Conservation (phyloP, 202 grass and related monocot genomes). For the Schoenoplectus tabernaemontani region DNA sequence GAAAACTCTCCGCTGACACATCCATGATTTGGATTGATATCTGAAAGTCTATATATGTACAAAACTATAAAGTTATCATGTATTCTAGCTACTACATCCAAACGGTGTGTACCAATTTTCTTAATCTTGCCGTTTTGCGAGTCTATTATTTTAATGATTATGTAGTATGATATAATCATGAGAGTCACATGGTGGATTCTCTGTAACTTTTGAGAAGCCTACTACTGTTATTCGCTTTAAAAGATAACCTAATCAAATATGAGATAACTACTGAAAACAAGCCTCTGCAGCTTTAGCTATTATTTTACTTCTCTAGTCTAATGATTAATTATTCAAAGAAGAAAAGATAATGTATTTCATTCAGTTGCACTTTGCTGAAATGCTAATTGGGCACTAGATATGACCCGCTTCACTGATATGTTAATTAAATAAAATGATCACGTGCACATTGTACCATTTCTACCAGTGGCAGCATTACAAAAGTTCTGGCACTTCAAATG, state of each 20-base stretch:
- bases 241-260: neutral
- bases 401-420: neutral
- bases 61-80: neutral
- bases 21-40: neutral
- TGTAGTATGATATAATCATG: neutral
- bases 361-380: neutral
- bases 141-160: neutral
- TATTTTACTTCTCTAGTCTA: neutral
- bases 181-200: neutral
- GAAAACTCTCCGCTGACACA: neutral
- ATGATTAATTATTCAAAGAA: neutral
- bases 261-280: constrained; percentile 7
- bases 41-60: neutral
- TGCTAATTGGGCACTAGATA: neutral
- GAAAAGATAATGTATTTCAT: neutral
- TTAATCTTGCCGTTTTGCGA: neutral
- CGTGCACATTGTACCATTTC: neutral
- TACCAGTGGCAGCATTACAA: neutral
- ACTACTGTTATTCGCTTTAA: neutral
- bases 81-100: neutral
- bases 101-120: neutral
- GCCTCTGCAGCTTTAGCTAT: constrained; percentile 2
- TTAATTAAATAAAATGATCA: neutral
- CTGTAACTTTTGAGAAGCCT: neutral
- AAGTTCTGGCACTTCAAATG: neutral